phyloP scores from a whole-genome alignment of 192 early-diverging fungal species.

The Linnemannia elongata region DNA sequence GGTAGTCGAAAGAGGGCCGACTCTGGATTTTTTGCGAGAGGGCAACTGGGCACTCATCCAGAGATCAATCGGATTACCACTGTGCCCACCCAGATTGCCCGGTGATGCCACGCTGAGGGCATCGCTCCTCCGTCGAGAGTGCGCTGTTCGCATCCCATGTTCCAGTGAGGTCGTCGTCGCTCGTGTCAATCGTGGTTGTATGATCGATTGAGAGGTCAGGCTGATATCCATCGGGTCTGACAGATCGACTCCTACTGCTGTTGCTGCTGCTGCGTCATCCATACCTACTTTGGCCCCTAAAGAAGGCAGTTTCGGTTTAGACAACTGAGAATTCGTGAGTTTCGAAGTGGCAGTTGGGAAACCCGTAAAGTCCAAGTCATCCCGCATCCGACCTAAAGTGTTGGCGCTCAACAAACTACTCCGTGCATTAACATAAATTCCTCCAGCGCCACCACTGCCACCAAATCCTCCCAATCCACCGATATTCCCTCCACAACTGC shows the following conservation, averaged over 20 bases:
- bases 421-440: neutral
- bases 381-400: neutral
- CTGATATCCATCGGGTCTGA: neutral
- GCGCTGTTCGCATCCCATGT: neutral
- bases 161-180: neutral
- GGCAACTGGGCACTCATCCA: constrained; percentile 14
- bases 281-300: neutral
- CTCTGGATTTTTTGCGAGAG: neutral
- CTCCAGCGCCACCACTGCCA: neutral
- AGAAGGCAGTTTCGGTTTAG: neutral
- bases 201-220: neutral
- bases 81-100: too few relatives aligned
- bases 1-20: neutral
- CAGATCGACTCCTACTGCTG: neutral
- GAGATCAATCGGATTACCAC: neutral
- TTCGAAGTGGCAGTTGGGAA: neutral
- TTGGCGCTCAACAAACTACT: neutral
- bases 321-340: neutral
- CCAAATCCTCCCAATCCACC: neutral
- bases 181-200: neutral
- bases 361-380: neutral
- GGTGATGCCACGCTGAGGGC: neutral
- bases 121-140: neutral
- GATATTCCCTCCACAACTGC: neutral
- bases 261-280: neutral